Percentiles rank a stretch among this genome's conserved stretches.
Evolutionary conservation across 306 rosid species (phyloP).

Genomic region (Amphicarpaea edgeworthii): DNA sequence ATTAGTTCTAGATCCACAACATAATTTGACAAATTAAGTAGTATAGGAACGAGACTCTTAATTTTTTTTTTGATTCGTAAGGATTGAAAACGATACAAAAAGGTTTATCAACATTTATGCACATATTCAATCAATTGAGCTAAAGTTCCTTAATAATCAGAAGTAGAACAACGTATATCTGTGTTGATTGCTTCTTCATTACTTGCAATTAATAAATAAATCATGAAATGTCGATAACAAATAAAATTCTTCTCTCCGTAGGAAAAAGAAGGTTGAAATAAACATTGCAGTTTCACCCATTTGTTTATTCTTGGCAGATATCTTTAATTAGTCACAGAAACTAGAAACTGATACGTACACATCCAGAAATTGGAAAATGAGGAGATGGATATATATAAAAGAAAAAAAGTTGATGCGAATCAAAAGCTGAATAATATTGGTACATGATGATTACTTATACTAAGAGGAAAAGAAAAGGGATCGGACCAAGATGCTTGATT

Average conservation of each 20-base stretch:
- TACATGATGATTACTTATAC: not conserved
- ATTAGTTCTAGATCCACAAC: not conserved
- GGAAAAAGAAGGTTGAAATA: constrained; percentile 24
- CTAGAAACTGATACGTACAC: too few species aligned
- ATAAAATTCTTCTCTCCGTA: not conserved
- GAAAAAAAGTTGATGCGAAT: too few species aligned
- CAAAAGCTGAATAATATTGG: constrained; percentile 19
- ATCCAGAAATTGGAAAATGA: constrained; percentile 5
- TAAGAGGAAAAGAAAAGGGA: constrained; percentile 4
- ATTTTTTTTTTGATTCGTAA: too few species aligned
- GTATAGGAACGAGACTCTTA: not conserved
- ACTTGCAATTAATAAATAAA: not conserved
- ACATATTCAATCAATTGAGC: too few species aligned
- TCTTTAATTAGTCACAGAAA: not conserved
- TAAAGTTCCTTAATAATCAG: too few species aligned
- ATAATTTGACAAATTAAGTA: too few species aligned
- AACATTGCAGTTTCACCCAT: not conserved
- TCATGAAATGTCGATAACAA: not conserved
- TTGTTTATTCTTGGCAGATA: not conserved
- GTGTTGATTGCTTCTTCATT: not conserved
- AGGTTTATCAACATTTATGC: too few species aligned
- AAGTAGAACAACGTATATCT: not conserved
- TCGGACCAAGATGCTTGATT: constrained; percentile 94
- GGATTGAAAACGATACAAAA: too few species aligned
- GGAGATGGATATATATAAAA: too few species aligned